These are phyloP conservation scores for Conoideocrella luteorostrata DNA, from an alignment of 2,329 filamentous ascomycete species.

Conservation along the genomic window DNA sequence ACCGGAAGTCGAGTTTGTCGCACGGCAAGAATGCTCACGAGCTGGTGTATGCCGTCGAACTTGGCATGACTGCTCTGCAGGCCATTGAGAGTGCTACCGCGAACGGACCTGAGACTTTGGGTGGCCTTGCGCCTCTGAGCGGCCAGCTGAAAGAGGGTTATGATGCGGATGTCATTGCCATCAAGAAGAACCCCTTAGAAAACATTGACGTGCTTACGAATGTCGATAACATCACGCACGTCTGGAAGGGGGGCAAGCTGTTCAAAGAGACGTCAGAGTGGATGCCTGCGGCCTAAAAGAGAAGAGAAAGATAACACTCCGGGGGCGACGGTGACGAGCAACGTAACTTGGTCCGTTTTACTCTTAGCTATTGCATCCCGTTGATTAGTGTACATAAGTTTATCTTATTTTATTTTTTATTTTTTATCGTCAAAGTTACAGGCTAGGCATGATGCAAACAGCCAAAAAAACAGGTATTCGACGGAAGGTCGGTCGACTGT, in stretches of 20 bases:
- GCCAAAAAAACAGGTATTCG: too few species aligned
- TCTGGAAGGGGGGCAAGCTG: slow-evolving; percentile 36
- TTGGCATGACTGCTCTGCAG: slow-evolving; percentile 41
- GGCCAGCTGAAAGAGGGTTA: slow-evolving; percentile 40
- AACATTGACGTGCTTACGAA: slow-evolving; percentile 35
- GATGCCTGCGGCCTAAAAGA: not conserved
- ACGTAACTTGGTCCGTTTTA: too few species aligned
- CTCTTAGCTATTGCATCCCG: too few species aligned
- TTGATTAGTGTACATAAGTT: too few species aligned
- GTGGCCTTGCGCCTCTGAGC: slow-evolving; percentile 35
- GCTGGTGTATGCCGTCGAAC: slow-evolving; percentile 39
- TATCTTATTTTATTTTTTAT: too few species aligned
- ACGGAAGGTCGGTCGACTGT: too few species aligned
- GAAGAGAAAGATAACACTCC: too few species aligned
- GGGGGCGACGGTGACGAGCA: too few species aligned
- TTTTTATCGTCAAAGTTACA: too few species aligned
- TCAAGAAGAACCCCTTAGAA: slow-evolving; percentile 34
- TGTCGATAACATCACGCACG: slow-evolving; percentile 30
- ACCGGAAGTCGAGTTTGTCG: slow-evolving; percentile 13
- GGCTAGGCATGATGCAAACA: too few species aligned
- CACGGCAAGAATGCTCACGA: slow-evolving; percentile 33
- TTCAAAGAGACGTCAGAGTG: slow-evolving; percentile 24
- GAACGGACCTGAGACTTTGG: slow-evolving; percentile 35
- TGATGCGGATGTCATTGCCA: slow-evolving; percentile 40
- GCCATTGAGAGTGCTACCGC: slow-evolving; percentile 45